These are phyloP conservation scores for Arthrinium puccinioides DNA, from an alignment of 2,329 filamentous ascomycete genomes.

Conservation along the genomic window DNA sequence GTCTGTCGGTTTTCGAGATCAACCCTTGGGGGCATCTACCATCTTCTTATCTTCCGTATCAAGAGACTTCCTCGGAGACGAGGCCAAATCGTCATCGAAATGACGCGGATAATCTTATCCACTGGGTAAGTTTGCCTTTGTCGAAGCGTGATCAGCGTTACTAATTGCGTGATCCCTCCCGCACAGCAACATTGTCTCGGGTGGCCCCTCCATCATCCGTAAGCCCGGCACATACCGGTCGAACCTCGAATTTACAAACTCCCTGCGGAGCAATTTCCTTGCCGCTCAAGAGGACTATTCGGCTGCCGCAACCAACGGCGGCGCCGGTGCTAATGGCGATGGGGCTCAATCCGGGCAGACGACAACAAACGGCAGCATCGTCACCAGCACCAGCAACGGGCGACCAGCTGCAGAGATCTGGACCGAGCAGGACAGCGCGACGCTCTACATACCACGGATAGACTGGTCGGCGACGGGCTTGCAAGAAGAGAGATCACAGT, in stretches of 20 bases:
- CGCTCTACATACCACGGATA: conserved; percentile 71
- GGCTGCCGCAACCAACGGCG: conserved; percentile 16
- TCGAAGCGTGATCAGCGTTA: conserved; percentile 7
- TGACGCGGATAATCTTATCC: conserved; percentile 77
- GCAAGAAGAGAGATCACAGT: conserved; percentile 72
- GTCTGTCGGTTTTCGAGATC: too few relatives aligned
- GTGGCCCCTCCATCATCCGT: conserved; percentile 75
- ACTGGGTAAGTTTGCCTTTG: conserved; percentile 59
- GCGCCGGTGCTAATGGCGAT: conserved; percentile 21
- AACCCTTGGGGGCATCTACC: too few relatives aligned
- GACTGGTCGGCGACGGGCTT: conserved; percentile 66
- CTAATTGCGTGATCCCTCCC: conserved; percentile 15
- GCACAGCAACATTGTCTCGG: conserved; percentile 72
- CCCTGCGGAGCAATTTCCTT: conserved; percentile 75
- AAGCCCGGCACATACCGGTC: conserved; percentile 73
- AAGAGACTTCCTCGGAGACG: too few relatives aligned
- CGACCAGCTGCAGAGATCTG: conserved; percentile 43
- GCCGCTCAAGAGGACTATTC: conserved; percentile 61
- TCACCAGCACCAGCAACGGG: conserved; percentile 16
- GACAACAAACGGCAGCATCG: conserved; percentile 18
- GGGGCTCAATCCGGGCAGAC: conserved; percentile 8
- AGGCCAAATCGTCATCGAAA: too few relatives aligned
- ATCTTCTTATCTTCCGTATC: too few relatives aligned
- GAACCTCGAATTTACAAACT: conserved; percentile 87
- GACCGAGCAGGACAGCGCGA: conserved; percentile 57